A percentile compares a stretch with the other conserved stretches of the same genome.
Conservation (phyloP, 441 rosid species). For the Mallotus japonicus region DNA sequence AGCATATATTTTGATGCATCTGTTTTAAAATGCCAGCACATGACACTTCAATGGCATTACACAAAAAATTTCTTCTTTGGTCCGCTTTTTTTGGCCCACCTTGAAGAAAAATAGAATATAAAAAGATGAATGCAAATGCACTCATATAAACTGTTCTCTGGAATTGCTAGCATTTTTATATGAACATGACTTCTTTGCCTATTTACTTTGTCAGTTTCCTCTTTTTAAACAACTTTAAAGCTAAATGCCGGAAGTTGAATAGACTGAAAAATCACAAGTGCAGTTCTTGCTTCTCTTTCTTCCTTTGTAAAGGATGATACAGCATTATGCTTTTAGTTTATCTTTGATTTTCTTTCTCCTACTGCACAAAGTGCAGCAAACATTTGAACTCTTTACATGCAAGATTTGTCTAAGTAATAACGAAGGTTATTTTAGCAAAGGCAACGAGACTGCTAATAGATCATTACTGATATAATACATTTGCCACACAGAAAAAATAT, state of each 20-base stretch:
- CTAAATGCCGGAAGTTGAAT: not conserved
- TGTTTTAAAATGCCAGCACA: not conserved
- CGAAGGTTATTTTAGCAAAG: conserved; percentile 1
- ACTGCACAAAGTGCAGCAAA: not conserved
- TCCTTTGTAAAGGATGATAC: not conserved
- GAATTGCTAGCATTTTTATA: not conserved
- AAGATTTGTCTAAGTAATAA: not conserved
- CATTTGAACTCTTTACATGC: not conserved
- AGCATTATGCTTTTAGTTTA: not conserved
- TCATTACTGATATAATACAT: not conserved
- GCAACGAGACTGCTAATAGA: not conserved
- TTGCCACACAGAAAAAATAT: not conserved
- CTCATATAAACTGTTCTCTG: not conserved
- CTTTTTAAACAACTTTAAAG: not conserved
- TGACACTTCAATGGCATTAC: not conserved
- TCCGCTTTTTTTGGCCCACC: not conserved
- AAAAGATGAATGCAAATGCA: not conserved
- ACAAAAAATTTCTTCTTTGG: not conserved
- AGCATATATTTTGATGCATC: not conserved
- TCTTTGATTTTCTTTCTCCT: not conserved
- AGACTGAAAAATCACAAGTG: not conserved
- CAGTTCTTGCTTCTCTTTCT: not conserved
- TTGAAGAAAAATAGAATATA: not conserved
- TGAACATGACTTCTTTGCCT: not conserved
- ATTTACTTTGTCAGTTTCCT: not conserved